Conservation (phyloP, 306 rosid species). For the Neltuma alba region DNA sequence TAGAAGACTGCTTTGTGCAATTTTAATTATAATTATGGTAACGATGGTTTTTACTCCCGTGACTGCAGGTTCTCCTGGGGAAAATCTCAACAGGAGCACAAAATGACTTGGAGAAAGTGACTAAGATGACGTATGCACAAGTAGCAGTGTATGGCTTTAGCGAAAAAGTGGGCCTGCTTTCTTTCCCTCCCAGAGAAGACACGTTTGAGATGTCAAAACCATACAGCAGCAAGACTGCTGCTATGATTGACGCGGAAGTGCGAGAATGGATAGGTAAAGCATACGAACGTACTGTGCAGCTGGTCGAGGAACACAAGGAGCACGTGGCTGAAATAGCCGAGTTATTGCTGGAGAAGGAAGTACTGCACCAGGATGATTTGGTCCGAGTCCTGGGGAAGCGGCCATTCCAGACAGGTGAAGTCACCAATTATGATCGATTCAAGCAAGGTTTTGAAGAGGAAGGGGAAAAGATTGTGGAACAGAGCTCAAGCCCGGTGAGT, state of each 20-base stretch:
- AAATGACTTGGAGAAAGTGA: conserved; percentile 93
- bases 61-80: conserved; percentile 73
- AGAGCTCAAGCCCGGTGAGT: conserved; percentile 21
- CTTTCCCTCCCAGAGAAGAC: conserved; percentile 83
- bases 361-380: conserved; percentile 92
- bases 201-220: conserved; percentile 71
- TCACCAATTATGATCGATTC: conserved; percentile 69
- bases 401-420: conserved; percentile 65
- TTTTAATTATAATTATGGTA: not conserved
- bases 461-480: conserved; percentile 51
- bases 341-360: conserved; percentile 90
- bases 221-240: conserved; percentile 84
- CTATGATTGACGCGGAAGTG: conserved; percentile 81
- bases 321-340: conserved; percentile 80
- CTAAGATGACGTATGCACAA: conserved; percentile 96
- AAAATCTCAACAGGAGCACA: conserved; percentile 93
- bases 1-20: not conserved
- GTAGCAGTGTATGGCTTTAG: conserved; percentile 94
- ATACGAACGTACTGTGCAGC: conserved; percentile 57
- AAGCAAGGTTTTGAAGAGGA: conserved; percentile 65
- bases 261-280: conserved; percentile 88
- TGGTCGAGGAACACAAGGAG: conserved; percentile 78
- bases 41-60: conserved; percentile 8
- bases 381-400: conserved; percentile 67
- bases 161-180: conserved; percentile 91